These are phyloP conservation scores for Aspergillus proliferans DNA, from an alignment of 2,329 filamentous ascomycete species.

Conservation along the genomic window DNA sequence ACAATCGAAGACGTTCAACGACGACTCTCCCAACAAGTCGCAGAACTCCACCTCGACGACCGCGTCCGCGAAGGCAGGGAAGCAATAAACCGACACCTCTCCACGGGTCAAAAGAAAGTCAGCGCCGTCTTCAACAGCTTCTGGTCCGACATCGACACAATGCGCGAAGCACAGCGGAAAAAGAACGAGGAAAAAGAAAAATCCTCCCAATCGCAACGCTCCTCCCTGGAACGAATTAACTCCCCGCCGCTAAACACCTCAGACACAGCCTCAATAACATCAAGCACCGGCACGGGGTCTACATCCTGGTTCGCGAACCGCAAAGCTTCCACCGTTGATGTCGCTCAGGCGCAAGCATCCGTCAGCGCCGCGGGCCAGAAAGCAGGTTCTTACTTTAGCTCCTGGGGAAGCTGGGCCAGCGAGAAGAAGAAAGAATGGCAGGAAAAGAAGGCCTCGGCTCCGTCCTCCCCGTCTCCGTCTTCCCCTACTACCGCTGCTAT, in stretches of 20 bases:
- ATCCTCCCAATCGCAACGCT: constrained; percentile 21
- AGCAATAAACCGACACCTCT: constrained; percentile 80
- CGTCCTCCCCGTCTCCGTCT: constrained; percentile 19
- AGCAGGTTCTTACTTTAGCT: constrained; percentile 58
- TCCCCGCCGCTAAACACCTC: constrained; percentile 22
- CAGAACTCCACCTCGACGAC: constrained; percentile 90
- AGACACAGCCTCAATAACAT: constrained; percentile 16
- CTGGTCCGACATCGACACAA: constrained; percentile 81
- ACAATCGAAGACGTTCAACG: constrained; percentile 93
- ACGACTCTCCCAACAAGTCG: constrained; percentile 81
- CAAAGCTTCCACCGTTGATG: constrained; percentile 39
- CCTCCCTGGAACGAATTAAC: constrained; percentile 21
- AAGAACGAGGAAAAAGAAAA: constrained; percentile 29
- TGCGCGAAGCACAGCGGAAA: constrained; percentile 66
- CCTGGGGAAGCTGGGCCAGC: constrained; percentile 57
- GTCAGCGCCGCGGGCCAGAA: constrained; percentile 49
- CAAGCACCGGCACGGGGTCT: constrained; percentile 6
- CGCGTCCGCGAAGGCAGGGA: constrained; percentile 77
- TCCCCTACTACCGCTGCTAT: not conserved
- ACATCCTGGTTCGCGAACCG: constrained; percentile 25
- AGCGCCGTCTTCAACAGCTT: constrained; percentile 79
- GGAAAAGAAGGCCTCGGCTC: constrained; percentile 26
- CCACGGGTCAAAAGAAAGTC: constrained; percentile 80
- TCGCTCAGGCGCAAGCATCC: constrained; percentile 50
- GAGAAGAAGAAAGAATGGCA: constrained; percentile 44